Percentiles rank a stretch among this genome's conserved stretches.
phyloP scores from a whole-genome alignment of 1,284 basidiomycete species.

The Microbotryum scabiosae region DNA sequence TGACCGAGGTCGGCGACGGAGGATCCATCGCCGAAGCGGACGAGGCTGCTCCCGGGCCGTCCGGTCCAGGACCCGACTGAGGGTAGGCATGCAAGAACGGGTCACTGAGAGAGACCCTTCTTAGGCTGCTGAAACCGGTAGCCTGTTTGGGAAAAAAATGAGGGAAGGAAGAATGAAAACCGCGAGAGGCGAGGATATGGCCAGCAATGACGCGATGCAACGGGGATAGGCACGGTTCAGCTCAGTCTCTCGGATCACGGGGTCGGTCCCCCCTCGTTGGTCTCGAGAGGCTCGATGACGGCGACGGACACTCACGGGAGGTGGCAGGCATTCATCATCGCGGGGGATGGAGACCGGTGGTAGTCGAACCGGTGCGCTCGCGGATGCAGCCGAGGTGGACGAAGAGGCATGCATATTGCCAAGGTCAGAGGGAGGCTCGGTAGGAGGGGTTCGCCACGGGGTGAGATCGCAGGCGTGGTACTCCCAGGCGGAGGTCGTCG shows the following conservation, averaged over 20 bases:
- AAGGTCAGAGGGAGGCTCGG: too few species aligned
- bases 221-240: background rate
- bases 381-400: background rate
- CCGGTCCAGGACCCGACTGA: too few species aligned
- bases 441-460: too few species aligned
- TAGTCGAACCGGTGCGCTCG: slow-evolving; percentile 5
- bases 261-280: background rate
- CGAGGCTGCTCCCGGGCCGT: too few species aligned
- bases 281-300: background rate
- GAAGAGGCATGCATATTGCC: too few species aligned
- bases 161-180: background rate
- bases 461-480: too few species aligned
- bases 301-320: slow-evolving; percentile 2
- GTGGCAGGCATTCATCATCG: background rate
- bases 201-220: background rate
- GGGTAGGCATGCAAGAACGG: slow-evolving; percentile 28
- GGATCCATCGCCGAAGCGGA: too few species aligned
- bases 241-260: background rate
- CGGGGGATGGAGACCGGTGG: slow-evolving; percentile 13
- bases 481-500: too few species aligned
- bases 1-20: background rate
- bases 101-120: slow-evolving; percentile 25
- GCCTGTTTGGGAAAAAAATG: background rate
- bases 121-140: slow-evolving; percentile 6
- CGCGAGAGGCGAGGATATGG: background rate